Evolutionary conservation across 2,329 filamentous ascomycete species (phyloP).

Genomic region (Parascedosporium putredinis): DNA sequence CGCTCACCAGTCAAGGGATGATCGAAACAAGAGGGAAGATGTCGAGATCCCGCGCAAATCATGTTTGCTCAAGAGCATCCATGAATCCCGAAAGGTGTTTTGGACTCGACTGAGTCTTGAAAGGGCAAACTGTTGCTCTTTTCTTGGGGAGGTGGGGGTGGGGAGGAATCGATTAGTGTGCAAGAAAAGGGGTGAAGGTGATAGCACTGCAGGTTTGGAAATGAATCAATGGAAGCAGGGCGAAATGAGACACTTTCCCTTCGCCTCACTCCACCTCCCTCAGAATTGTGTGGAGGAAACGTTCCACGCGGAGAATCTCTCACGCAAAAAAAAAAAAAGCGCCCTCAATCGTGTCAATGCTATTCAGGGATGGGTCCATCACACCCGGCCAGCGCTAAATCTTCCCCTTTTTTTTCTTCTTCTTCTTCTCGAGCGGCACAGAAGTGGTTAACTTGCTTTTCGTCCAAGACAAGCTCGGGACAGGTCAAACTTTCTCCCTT

Average conservation of each 20-base stretch:
- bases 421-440: too few relatives aligned
- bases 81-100: neutral
- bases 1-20: neutral
- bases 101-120: neutral
- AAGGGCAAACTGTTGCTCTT: too few relatives aligned
- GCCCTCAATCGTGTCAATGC: neutral
- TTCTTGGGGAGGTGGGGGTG: neutral
- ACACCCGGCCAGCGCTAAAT: neutral
- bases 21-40: neutral
- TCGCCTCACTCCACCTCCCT: neutral
- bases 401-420: neutral
- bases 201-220: neutral
- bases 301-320: neutral
- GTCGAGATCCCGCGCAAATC: constrained; percentile 1
- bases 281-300: neutral
- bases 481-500: too few relatives aligned
- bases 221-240: neutral
- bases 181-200: neutral
- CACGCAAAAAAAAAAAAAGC: too few relatives aligned
- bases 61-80: neutral
- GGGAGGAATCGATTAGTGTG: neutral
- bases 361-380: neutral
- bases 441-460: neutral
- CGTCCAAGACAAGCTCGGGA: too few relatives aligned
- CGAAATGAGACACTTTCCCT: neutral